phyloP scores from a whole-genome alignment of 192 early-diverging fungal genomes.

The Coemansia sp. region DNA sequence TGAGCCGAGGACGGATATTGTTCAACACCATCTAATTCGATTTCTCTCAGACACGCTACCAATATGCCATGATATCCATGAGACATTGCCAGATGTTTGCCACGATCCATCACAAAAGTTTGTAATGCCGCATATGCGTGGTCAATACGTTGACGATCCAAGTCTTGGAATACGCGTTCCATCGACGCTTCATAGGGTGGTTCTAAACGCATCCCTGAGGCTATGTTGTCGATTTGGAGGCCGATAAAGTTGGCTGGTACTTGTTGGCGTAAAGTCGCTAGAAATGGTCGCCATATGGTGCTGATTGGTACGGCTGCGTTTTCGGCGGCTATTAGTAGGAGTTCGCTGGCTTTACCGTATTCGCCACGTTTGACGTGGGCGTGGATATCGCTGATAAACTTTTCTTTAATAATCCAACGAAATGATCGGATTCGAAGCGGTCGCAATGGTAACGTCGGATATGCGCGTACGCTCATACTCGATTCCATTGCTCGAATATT shows the following conservation, averaged over 20 bases:
- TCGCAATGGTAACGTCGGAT: not conserved
- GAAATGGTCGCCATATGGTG: slow-evolving; percentile 35
- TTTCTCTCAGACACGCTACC: slow-evolving; percentile 41
- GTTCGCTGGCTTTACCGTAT: slow-evolving; percentile 44
- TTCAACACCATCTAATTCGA: slow-evolving; percentile 13
- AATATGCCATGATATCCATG: slow-evolving; percentile 43
- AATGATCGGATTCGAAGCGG: not conserved
- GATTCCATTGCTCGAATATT: not conserved
- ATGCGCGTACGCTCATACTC: not conserved
- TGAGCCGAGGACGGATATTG: not conserved
- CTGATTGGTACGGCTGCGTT: slow-evolving; percentile 19
- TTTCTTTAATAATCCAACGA: slow-evolving; percentile 17
- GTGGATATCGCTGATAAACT: slow-evolving; percentile 31
- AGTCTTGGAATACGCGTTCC: slow-evolving; percentile 31
- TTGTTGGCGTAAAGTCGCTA: slow-evolving; percentile 33
- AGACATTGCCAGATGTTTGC: slow-evolving; percentile 29
- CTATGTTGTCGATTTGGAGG: slow-evolving; percentile 21
- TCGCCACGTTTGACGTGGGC: slow-evolving; percentile 33
- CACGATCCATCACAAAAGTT: slow-evolving; percentile 29
- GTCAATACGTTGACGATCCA: slow-evolving; percentile 9
- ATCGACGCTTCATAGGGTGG: slow-evolving; percentile 21
- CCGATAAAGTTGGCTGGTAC: not conserved
- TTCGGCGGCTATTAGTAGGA: slow-evolving; percentile 26
- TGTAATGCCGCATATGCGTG: slow-evolving; percentile 19
- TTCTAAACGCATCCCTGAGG: not conserved